phyloP scores from a whole-genome alignment of 306 rosid species.

The Prinsepia uniflora region DNA sequence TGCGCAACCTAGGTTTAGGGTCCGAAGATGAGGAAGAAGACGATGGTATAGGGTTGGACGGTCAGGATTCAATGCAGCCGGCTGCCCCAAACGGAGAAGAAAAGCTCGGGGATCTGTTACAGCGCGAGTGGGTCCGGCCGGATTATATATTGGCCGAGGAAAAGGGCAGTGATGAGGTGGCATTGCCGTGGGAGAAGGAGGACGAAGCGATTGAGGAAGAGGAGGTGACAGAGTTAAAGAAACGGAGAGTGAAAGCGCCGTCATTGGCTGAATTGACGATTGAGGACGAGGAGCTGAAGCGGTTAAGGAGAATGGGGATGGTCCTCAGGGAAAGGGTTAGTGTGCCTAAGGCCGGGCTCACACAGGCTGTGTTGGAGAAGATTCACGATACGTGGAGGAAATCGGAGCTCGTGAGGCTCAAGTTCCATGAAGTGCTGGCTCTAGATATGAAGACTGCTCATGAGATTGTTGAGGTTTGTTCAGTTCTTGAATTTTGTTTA shows the following conservation, averaged over 20 bases:
- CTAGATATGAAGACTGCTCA: slow-evolving; percentile 86
- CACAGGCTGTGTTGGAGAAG: slow-evolving; percentile 64
- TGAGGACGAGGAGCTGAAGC: slow-evolving; percentile 70
- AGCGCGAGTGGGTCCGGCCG: slow-evolving; percentile 77
- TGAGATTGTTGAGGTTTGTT: slow-evolving; percentile 73
- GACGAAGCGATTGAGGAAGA: slow-evolving; percentile 39
- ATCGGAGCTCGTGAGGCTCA: slow-evolving; percentile 81
- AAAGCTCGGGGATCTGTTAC: slow-evolving; percentile 67
- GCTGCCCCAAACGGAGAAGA: slow-evolving; percentile 59
- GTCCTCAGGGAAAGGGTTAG: slow-evolving; percentile 52
- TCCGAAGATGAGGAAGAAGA: slow-evolving; percentile 53
- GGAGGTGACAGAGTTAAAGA: slow-evolving; percentile 38
- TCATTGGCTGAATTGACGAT: slow-evolving; percentile 74
- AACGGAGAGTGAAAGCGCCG: slow-evolving; percentile 49
- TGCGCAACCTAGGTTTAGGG: slow-evolving; percentile 59
- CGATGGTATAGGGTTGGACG: slow-evolving; percentile 29
- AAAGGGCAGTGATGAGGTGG: slow-evolving; percentile 27
- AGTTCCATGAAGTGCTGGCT: slow-evolving; percentile 82
- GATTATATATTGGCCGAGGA: slow-evolving; percentile 45
- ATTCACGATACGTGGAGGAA: slow-evolving; percentile 75
- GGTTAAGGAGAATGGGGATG: slow-evolving; percentile 72
- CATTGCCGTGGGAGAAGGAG: slow-evolving; percentile 69
- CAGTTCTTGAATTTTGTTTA: slow-evolving; percentile 9
- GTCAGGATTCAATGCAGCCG: slow-evolving; percentile 23
- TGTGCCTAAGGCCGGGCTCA: slow-evolving; percentile 81